Evolutionary conservation across 2,329 filamentous ascomycete species (phyloP).

Genomic region (Aspergillus novofumigatus): DNA sequence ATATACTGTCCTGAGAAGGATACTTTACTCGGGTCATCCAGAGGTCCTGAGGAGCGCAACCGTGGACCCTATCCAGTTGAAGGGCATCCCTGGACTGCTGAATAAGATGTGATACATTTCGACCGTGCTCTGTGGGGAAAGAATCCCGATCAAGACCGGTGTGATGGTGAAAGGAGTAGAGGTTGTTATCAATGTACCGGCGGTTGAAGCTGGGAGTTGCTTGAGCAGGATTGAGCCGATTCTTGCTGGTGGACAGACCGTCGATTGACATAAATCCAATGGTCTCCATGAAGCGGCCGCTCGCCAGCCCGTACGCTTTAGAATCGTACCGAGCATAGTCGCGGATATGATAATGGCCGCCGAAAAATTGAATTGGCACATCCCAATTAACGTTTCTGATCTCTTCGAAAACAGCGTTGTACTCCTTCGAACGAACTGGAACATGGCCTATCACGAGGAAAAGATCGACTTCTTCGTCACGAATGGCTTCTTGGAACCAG

Average conservation of each 20-base stretch:
- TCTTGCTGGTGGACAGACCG: constrained; percentile 51
- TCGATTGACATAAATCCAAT: constrained; percentile 88
- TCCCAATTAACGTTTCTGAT: constrained; percentile 74
- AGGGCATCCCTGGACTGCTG: constrained; percentile 64
- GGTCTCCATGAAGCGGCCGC: constrained; percentile 90
- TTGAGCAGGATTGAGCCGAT: constrained; percentile 21
- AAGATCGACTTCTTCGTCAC: constrained; percentile 73
- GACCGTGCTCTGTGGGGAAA: constrained; percentile 73
- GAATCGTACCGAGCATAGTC: constrained; percentile 78
- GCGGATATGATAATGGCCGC: constrained; percentile 83
- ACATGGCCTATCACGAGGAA: constrained; percentile 87
- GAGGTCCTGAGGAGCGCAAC: constrained; percentile 75
- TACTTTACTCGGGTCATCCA: constrained; percentile 81
- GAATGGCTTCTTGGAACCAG: constrained; percentile 85
- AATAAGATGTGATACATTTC: constrained; percentile 68
- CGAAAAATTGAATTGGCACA: constrained; percentile 86
- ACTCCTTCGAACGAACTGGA: constrained; percentile 75
- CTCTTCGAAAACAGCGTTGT: constrained; percentile 69
- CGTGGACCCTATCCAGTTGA: constrained; percentile 67
- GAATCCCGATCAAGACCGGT: constrained; percentile 65
- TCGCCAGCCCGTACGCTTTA: constrained; percentile 74
- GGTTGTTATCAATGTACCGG: constrained; percentile 90
- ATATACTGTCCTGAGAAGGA: constrained; percentile 69
- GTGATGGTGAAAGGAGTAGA: constrained; percentile 79
- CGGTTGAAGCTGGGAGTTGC: constrained; percentile 61